phyloP scores from a whole-genome alignment of 257 asterid species.

The Dorcoceras hygrometricum region DNA sequence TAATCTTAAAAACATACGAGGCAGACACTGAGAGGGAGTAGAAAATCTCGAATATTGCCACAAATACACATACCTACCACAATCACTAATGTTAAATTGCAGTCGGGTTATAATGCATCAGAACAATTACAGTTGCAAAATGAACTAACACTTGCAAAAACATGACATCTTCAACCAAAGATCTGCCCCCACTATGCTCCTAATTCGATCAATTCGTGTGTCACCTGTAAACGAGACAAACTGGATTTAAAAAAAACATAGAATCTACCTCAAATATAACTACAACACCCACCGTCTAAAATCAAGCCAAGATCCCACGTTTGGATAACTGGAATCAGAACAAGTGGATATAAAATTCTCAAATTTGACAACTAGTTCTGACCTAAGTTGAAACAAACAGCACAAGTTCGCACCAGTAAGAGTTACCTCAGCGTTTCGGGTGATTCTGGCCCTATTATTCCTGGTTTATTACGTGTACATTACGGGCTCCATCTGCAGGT shows the following conservation, averaged over 20 bases:
- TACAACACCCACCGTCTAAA: slow-evolving; percentile 38
- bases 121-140: slow-evolving; percentile 34
- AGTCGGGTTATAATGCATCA: slow-evolving; percentile 25
- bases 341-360: slow-evolving; percentile 27
- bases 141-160: slow-evolving; percentile 31
- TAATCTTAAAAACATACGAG: background rate
- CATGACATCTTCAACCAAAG: slow-evolving; percentile 35
- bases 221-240: slow-evolving; percentile 33
- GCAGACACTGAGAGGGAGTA: background rate
- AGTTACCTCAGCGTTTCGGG: slow-evolving; percentile 58
- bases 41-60: slow-evolving; percentile 4
- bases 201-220: slow-evolving; percentile 41
- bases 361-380: slow-evolving; percentile 38
- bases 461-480: slow-evolving; percentile 46
- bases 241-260: slow-evolving; percentile 17
- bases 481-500: slow-evolving; percentile 41
- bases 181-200: slow-evolving; percentile 33
- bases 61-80: slow-evolving; percentile 26
- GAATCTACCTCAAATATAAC: slow-evolving; percentile 32
- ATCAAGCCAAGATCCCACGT: slow-evolving; percentile 29
- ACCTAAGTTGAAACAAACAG: slow-evolving; percentile 38
- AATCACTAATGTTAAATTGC: slow-evolving; percentile 23
- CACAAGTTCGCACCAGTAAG: slow-evolving; percentile 47
- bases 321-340: slow-evolving; percentile 29
- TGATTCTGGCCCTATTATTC: slow-evolving; percentile 62